Conservation (phyloP, 1,284 basidiomycete species). For the Ustilago vetiveriae region DNA sequence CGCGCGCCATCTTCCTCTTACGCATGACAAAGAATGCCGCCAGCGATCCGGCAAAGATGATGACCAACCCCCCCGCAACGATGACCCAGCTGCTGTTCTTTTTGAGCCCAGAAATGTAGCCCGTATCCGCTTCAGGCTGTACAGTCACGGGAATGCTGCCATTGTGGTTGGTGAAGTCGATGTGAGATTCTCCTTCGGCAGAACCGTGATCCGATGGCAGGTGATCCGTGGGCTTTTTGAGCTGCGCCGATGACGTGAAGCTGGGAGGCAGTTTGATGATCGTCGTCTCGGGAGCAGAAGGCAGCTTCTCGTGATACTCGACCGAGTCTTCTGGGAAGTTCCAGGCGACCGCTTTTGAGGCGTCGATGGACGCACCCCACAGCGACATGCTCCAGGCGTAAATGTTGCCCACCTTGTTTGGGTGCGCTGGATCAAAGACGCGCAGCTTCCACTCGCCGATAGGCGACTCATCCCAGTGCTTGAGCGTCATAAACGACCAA, state of each 20-base stretch:
- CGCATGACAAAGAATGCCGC: conserved; percentile 71
- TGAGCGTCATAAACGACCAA: conserved; percentile 97
- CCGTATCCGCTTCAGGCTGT: conserved; percentile 74
- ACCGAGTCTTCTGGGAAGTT: conserved; percentile 60
- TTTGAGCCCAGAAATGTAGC: conserved; percentile 83
- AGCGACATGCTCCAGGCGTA: conserved; percentile 90
- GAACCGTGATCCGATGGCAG: conserved; percentile 84
- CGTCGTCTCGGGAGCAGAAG: conserved; percentile 65
- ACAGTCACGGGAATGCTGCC: conserved; percentile 55
- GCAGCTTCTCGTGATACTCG: conserved; percentile 71
- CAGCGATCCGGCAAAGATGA: conserved; percentile 78
- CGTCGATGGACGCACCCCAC: conserved; percentile 89
- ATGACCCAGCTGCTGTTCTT: conserved; percentile 85
- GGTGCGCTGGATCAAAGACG: conserved; percentile 79
- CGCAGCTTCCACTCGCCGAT: conserved; percentile 88
- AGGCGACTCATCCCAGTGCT: conserved; percentile 97
- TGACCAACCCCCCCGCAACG: conserved; percentile 76
- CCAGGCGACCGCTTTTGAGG: conserved; percentile 72
- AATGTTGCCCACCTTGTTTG: conserved; percentile 76
- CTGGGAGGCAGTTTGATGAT: conserved; percentile 66
- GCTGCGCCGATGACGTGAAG: conserved; percentile 59
- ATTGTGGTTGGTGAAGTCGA: conserved; percentile 65
- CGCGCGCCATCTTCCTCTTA: conserved; percentile 71
- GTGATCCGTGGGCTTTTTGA: conserved; percentile 81
- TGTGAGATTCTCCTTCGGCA: conserved; percentile 65